These are phyloP conservation scores for Schizothecium vesticola DNA, from an alignment of 495 filamentous ascomycete genomes.

Conservation along the genomic window DNA sequence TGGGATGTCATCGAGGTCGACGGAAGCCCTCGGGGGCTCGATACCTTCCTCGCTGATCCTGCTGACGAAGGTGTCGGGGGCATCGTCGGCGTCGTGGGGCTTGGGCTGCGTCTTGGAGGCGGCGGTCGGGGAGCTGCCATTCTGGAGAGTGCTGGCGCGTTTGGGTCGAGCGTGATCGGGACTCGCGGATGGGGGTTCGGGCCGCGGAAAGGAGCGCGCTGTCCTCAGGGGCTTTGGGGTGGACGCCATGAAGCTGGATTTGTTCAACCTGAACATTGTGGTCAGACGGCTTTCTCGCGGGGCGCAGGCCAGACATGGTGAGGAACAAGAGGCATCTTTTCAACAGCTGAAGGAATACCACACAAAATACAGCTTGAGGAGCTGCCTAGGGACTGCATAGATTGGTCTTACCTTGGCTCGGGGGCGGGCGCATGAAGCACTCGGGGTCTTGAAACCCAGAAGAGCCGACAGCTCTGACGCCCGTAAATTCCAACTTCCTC, in stretches of 20 bases:
- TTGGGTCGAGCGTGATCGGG: conserved; percentile 36
- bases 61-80: conserved; percentile 47
- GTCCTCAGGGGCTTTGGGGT: conserved; percentile 23
- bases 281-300: conserved; percentile 5
- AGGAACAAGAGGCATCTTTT: not conserved
- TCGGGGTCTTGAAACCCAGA: conserved; percentile 17
- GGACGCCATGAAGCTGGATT: conserved; percentile 22
- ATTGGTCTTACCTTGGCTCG: not conserved
- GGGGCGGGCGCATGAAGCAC: conserved; percentile 16
- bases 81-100: conserved; percentile 16
- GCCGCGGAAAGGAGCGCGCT: conserved; percentile 23
- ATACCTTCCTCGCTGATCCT: conserved; percentile 46
- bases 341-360: not conserved
- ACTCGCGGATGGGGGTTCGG: conserved; percentile 14
- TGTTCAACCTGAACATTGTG: conserved; percentile 21
- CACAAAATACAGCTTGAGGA: not conserved
- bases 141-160: conserved; percentile 60
- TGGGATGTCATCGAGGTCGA: conserved; percentile 79
- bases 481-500: not conserved
- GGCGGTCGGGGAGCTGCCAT: conserved; percentile 33
- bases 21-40: conserved; percentile 51
- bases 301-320: not conserved
- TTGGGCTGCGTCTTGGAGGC: conserved; percentile 24
- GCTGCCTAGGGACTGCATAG: not conserved
- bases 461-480: conserved; percentile 1